Evolutionary conservation across 2,329 filamentous ascomycete genomes (phyloP).

Genomic region (Aspergillus quadricinctus): DNA sequence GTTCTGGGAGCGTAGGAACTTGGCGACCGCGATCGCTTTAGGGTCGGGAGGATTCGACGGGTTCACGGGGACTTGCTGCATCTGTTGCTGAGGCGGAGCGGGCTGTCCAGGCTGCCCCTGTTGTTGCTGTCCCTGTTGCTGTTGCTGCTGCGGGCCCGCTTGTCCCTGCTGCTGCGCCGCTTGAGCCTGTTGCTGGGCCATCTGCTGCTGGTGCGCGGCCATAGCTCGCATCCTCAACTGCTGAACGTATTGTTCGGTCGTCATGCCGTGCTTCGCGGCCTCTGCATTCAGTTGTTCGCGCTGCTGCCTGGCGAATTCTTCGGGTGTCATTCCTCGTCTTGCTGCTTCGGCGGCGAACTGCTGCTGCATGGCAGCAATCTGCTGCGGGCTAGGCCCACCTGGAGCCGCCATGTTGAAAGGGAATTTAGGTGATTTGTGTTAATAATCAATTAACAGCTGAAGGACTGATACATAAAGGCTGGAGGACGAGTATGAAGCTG

Average conservation of each 20-base stretch:
- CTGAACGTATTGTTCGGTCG: conserved; percentile 48
- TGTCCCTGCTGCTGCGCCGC: conserved; percentile 31
- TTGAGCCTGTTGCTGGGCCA: conserved; percentile 30
- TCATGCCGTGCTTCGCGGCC: conserved; percentile 49
- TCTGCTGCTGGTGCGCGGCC: conserved; percentile 38
- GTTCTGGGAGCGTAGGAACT: conserved; percentile 78
- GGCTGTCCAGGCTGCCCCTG: conserved; percentile 24
- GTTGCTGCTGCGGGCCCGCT: conserved; percentile 35
- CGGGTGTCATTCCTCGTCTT: conserved; percentile 78
- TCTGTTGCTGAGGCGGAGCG: conserved; percentile 18
- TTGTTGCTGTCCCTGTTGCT: conserved; percentile 32
- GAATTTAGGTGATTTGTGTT: background rate
- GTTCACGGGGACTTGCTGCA: conserved; percentile 46
- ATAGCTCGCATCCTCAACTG: conserved; percentile 46
- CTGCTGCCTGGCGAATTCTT: conserved; percentile 69
- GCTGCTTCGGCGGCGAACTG: conserved; percentile 78
- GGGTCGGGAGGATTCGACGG: conserved; percentile 69
- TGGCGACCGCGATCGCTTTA: conserved; percentile 80
- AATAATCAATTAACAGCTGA: background rate
- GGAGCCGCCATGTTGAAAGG: conserved; percentile 34
- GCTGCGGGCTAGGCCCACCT: conserved; percentile 66
- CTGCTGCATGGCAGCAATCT: conserved; percentile 78
- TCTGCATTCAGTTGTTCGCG: conserved; percentile 44
- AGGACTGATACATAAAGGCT: background rate
- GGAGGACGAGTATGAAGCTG: background rate